These are phyloP conservation scores for Pyricularia grisea DNA, from an alignment of 2,329 filamentous ascomycete genomes.

Conservation along the genomic window DNA sequence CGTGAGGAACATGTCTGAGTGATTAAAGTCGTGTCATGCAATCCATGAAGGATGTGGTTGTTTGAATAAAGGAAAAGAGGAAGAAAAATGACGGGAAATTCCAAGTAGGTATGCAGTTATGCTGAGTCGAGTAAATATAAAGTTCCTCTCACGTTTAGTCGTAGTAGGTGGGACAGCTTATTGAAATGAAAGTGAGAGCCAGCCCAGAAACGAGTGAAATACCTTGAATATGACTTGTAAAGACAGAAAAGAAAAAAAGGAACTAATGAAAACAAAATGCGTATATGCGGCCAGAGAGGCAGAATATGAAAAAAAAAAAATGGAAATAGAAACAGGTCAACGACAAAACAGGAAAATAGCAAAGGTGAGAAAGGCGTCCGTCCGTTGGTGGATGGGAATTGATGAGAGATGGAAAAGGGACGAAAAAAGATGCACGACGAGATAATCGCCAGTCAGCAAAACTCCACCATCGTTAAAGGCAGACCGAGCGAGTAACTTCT, in stretches of 20 bases:
- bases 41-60: conserved; percentile 10
- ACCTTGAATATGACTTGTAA: conserved; percentile 2
- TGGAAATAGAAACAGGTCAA: background rate
- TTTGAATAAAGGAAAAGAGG: background rate
- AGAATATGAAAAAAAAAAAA: background rate
- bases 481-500: background rate
- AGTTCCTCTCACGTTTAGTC: background rate
- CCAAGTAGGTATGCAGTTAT: background rate
- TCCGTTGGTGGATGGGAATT: background rate
- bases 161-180: background rate
- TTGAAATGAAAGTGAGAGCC: background rate
- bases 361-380: conserved; percentile 5
- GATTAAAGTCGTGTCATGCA: background rate
- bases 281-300: background rate
- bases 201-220: conserved; percentile 1
- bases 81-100: background rate
- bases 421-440: background rate
- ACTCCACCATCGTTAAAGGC: background rate
- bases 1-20: conserved; percentile 17
- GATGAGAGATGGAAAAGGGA: background rate
- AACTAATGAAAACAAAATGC: background rate
- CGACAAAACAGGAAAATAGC: conserved; percentile 2
- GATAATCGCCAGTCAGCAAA: background rate
- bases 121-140: background rate
- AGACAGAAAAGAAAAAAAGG: background rate